Base-by-base conservation (phyloP, 2,329 filamentous ascomycete species). In the Curvularia sp. region DNA sequence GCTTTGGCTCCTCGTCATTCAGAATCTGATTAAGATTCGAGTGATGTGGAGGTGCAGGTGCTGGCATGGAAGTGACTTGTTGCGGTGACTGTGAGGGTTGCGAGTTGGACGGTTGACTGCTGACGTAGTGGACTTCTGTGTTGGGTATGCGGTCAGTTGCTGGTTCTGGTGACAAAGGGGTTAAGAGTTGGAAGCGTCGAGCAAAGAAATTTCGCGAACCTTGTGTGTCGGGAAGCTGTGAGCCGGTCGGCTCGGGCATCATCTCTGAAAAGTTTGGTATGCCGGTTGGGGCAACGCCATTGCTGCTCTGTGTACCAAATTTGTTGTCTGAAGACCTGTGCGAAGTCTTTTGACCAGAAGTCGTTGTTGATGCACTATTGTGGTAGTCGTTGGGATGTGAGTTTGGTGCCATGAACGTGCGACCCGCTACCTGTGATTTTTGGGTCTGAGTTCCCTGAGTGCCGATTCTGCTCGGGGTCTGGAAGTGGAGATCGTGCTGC, bases 341-440 rank as follows among this genome's bases (percentile, higher is more conserved):
- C 0, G 91, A 92, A 2, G 91, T 93, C 75, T 87, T 88, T 78
- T 96, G 95, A n/a, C 88, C 87, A 3, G 86, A 89, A 22, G 88
- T 88, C 1, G 93, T 97, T 1, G 93, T 96, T 2, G 93, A 96
- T 1, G 93, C 94, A 70, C 96, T 93, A 69, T 98, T 97, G 53
- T 88, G 80, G 58, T 87, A 88, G 85, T 88, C 85, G 22, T 80
- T 80, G 15, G 83, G 79, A 70, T 87, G 83, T 31, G 86, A 86
- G 57, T 84, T 83, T 12, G 82, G 81, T 8, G 82, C 81, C 78
- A 88, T 82, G 22, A 84, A 85, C 2, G 85, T 88, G 65, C 86
- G 83, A 6, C 81, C 83, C 26, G 88, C 89, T 44, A 83, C 79
- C 72, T 91, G 90, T 1, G 89, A 91, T 22, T 88, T 81, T 78